Evolutionary conservation across 257 asterid species (phyloP).

Genomic region (Scutellaria galericulata): DNA sequence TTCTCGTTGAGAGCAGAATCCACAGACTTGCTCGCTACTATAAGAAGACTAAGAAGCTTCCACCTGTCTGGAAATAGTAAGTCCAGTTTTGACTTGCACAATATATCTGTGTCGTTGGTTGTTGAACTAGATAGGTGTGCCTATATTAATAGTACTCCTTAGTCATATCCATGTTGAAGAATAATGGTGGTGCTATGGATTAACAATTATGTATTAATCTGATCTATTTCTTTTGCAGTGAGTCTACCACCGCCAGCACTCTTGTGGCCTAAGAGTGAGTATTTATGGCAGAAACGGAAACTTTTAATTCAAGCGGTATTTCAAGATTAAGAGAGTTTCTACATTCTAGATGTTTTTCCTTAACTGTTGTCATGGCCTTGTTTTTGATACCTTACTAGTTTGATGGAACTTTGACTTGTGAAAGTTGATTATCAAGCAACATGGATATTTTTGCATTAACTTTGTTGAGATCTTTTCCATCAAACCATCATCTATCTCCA

Average conservation of each 20-base stretch:
- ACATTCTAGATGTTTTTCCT: conserved; percentile 25
- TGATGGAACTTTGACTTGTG: conserved; percentile 27
- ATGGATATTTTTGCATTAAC: not conserved
- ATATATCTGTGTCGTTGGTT: not conserved
- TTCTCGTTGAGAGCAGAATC: conserved; percentile 72
- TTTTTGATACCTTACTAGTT: conserved; percentile 32
- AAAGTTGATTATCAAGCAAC: conserved; percentile 2
- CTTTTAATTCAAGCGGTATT: conserved; percentile 31
- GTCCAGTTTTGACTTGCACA: conserved; percentile 8
- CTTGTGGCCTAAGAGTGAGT: conserved; percentile 53
- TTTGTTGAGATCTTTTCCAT: not conserved
- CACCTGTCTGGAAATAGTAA: conserved; percentile 80
- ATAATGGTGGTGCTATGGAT: not conserved
- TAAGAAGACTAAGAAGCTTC: conserved; percentile 75
- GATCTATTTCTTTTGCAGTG: conserved; percentile 48
- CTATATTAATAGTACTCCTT: not conserved
- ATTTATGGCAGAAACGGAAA: conserved; percentile 12
- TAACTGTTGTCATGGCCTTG: conserved; percentile 8
- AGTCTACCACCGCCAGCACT: conserved; percentile 73
- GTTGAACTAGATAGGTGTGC: not conserved
- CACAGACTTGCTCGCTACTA: conserved; percentile 74
- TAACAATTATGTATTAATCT: not conserved
- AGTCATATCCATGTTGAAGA: not conserved
- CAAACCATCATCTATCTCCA: no score
- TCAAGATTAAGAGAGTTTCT: conserved; percentile 21